phyloP scores from a whole-genome alignment of 768 basidiomycete genomes.

The Suillus subluteus region DNA sequence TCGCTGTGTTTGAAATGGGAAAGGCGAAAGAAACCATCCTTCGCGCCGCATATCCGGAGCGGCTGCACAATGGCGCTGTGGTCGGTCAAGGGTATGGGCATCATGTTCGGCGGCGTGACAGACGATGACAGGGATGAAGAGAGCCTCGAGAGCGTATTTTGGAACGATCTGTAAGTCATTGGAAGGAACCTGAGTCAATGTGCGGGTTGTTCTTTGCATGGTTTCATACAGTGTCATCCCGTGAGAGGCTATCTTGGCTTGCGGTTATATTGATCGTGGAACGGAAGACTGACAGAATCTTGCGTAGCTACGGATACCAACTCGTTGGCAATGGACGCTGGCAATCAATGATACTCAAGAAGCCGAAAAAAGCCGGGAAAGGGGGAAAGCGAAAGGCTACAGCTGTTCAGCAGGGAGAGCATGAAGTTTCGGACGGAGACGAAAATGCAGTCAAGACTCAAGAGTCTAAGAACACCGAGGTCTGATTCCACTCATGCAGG shows the following conservation, averaged over 20 bases:
- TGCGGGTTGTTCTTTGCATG: not conserved
- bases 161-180: slow-evolving; percentile 75
- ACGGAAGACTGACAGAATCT: not conserved
- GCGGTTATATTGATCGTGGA: not conserved
- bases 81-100: slow-evolving; percentile 65
- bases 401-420: slow-evolving; percentile 14
- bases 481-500: not conserved
- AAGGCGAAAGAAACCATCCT: slow-evolving; percentile 73
- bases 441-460: slow-evolving; percentile 25
- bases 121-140: slow-evolving; percentile 90
- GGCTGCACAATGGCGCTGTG: slow-evolving; percentile 91
- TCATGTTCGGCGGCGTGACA: slow-evolving; percentile 87
- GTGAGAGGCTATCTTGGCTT: not conserved
- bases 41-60: slow-evolving; percentile 50
- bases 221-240: not conserved
- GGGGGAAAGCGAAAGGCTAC: slow-evolving; percentile 46
- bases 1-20: slow-evolving; percentile 80
- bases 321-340: slow-evolving; percentile 74
- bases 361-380: slow-evolving; percentile 56
- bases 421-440: slow-evolving; percentile 15
- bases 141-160: slow-evolving; percentile 80
- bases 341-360: slow-evolving; percentile 73
- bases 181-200: no score
- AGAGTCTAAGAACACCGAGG: slow-evolving; percentile 21
- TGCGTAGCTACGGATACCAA: slow-evolving; percentile 74